These are phyloP conservation scores for Nakataea oryzae DNA, from an alignment of 2,329 filamentous ascomycete species.

Conservation along the genomic window DNA sequence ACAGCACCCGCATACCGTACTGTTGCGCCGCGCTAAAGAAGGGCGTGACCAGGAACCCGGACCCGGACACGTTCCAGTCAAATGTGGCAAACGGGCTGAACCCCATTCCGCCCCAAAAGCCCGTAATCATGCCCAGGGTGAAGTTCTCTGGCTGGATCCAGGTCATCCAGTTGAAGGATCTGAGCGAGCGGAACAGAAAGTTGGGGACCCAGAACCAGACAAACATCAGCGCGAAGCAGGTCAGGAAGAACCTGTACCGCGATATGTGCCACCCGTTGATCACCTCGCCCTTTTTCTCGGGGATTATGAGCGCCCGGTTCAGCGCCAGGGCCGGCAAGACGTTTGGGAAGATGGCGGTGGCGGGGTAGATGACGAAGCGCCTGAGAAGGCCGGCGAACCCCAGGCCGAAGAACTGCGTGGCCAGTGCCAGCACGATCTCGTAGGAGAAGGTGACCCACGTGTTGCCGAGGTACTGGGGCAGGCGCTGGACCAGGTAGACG, in stretches of 20 bases:
- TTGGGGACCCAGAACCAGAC: slow-evolving; percentile 38
- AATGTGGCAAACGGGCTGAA: slow-evolving; percentile 26
- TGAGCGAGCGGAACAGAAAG: slow-evolving; percentile 31
- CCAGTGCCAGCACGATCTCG: slow-evolving; percentile 27
- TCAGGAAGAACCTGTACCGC: slow-evolving; percentile 31
- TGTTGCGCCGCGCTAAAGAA: slow-evolving; percentile 53
- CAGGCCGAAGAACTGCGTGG: slow-evolving; percentile 31
- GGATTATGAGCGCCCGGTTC: slow-evolving; percentile 19
- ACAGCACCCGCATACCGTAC: slow-evolving; percentile 46
- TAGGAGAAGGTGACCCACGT: slow-evolving; percentile 28
- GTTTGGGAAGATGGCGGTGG: slow-evolving; percentile 29
- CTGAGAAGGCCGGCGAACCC: slow-evolving; percentile 28
- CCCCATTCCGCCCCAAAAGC: slow-evolving; percentile 2
- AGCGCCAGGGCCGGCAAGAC: slow-evolving; percentile 25
- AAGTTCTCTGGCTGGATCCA: slow-evolving; percentile 37
- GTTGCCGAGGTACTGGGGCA: slow-evolving; percentile 27
- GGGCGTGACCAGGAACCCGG: slow-evolving; percentile 23
- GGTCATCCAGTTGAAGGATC: slow-evolving; percentile 37
- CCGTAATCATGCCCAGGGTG: slow-evolving; percentile 28
- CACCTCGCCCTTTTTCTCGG: slow-evolving; percentile 21
- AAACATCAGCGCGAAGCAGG: slow-evolving; percentile 24
- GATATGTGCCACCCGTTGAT: slow-evolving; percentile 33
- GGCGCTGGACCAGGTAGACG: slow-evolving; percentile 23
- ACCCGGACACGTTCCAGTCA: slow-evolving; percentile 25
- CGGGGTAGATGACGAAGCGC: slow-evolving; percentile 26